phyloP scores from a whole-genome alignment of 1,284 basidiomycete genomes.

The Vanrija pseudolonga region DNA sequence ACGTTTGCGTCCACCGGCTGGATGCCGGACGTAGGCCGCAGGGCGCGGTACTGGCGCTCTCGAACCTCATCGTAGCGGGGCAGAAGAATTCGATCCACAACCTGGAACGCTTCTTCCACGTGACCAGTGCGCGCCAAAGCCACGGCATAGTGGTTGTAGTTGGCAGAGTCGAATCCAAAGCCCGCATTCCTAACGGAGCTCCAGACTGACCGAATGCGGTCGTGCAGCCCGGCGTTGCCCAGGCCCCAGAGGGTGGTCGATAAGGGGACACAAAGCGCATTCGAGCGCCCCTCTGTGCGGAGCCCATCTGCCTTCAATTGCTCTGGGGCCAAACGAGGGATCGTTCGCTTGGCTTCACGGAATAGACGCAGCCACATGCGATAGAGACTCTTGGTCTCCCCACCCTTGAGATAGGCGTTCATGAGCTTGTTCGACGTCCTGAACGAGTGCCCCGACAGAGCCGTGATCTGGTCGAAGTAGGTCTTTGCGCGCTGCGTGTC shows the following conservation, averaged over 20 bases:
- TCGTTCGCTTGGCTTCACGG: neutral
- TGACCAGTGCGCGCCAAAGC: slow-evolving; percentile 77
- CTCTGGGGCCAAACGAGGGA: neutral
- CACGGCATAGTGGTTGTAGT: slow-evolving; percentile 83
- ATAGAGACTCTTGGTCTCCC: slow-evolving; percentile 59
- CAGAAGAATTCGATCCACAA: slow-evolving; percentile 74
- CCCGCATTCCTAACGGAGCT: slow-evolving; percentile 60
- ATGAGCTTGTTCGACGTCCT: slow-evolving; percentile 60
- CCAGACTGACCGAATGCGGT: slow-evolving; percentile 69
- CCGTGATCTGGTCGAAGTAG: slow-evolving; percentile 48
- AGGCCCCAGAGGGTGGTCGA: slow-evolving; percentile 79
- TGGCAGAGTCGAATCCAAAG: slow-evolving; percentile 80
- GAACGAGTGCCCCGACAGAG: slow-evolving; percentile 8
- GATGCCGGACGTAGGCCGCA: slow-evolving; percentile 25
- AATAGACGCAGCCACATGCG: slow-evolving; percentile 58
- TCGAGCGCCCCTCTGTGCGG: neutral
- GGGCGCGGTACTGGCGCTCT: slow-evolving; percentile 15
- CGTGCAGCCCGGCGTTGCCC: slow-evolving; percentile 62
- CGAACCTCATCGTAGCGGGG: slow-evolving; percentile 54
- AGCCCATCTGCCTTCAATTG: neutral
- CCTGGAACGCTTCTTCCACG: slow-evolving; percentile 72
- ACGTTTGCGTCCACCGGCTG: slow-evolving; percentile 51
- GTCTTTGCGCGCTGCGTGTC: slow-evolving; percentile 55
- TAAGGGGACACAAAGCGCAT: slow-evolving; percentile 70
- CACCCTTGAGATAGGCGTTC: slow-evolving; percentile 66